Evolutionary conservation across 306 rosid genomes (phyloP).

Genomic region (Dryas alaskensis): DNA sequence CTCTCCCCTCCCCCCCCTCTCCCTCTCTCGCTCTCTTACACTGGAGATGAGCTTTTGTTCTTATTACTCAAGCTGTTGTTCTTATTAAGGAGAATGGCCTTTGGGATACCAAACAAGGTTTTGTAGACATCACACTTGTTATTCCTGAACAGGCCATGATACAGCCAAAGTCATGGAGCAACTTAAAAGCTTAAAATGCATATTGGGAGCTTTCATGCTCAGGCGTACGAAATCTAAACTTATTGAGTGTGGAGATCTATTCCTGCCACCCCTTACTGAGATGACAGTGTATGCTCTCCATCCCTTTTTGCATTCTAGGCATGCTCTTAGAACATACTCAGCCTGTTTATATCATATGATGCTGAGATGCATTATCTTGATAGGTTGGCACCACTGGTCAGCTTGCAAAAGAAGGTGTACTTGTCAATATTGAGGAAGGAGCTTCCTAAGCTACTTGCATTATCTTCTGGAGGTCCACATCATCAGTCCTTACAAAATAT

Average conservation of each 20-base stretch:
- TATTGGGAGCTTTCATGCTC: constrained; percentile 79
- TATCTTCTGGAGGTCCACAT: constrained; percentile 73
- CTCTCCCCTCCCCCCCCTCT: no score
- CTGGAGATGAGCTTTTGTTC: neutral
- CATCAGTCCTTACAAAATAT: constrained; percentile 80
- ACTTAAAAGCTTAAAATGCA: constrained; percentile 54
- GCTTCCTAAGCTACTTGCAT: constrained; percentile 69
- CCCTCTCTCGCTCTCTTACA: no score
- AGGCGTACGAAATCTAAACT: constrained; percentile 88
- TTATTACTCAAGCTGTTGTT: neutral
- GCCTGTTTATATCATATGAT: constrained; percentile 2
- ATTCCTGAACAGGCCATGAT: constrained; percentile 48
- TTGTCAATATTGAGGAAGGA: constrained; percentile 85
- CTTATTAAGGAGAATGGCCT: no score
- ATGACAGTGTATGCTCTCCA: constrained; percentile 59
- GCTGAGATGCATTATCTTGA: constrained; percentile 27
- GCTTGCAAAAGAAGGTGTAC: constrained; percentile 81
- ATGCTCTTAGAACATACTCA: constrained; percentile 1
- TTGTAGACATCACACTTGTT: constrained; percentile 26
- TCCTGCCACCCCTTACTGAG: constrained; percentile 83
- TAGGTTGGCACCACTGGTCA: constrained; percentile 76
- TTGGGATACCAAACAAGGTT: constrained; percentile 3
- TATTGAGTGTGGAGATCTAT: constrained; percentile 66
- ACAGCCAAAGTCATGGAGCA: constrained; percentile 43
- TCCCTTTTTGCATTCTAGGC: constrained; percentile 9